phyloP scores from a whole-genome alignment of 1,284 basidiomycete genomes.

The Rhodotorula sp. region DNA sequence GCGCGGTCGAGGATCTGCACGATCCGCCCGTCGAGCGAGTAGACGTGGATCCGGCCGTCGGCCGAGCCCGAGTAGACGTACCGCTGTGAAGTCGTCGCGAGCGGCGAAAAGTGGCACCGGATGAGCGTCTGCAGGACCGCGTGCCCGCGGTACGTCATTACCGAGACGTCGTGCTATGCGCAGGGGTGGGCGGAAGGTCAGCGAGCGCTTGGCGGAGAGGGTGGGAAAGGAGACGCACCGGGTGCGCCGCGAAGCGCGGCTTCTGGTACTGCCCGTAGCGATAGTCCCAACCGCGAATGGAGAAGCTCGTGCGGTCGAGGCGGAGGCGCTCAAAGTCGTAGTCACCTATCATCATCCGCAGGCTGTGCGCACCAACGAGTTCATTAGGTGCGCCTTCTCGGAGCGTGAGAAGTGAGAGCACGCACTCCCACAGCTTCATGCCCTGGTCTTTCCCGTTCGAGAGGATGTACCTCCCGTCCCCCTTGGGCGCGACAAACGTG shows the following conservation, averaged over 20 bases:
- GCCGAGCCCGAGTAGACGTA: slow-evolving; percentile 93
- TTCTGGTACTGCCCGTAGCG: slow-evolving; percentile 16
- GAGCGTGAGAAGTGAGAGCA: not conserved
- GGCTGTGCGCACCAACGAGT: slow-evolving; percentile 23
- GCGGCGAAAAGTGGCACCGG: slow-evolving; percentile 91
- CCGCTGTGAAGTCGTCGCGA: slow-evolving; percentile 83
- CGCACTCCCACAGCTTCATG: slow-evolving; percentile 79
- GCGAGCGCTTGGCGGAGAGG: not conserved
- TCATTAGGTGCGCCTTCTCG: no score
- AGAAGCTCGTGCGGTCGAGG: slow-evolving; percentile 38
- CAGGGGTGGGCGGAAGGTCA: no score
- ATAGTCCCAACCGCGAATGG: slow-evolving; percentile 30
- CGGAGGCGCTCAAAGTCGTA: slow-evolving; percentile 62
- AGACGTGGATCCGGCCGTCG: slow-evolving; percentile 84
- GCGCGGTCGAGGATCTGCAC: slow-evolving; percentile 82
- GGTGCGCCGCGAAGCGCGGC: slow-evolving; percentile 16
- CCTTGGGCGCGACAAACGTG: slow-evolving; percentile 57
- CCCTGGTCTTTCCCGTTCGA: slow-evolving; percentile 98
- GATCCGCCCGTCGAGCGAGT: slow-evolving; percentile 85
- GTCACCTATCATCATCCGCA: slow-evolving; percentile 84
- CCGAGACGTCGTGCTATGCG: slow-evolving; percentile 78
- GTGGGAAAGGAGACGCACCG: not conserved
- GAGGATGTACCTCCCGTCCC: slow-evolving; percentile 91
- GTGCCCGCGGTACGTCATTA: slow-evolving; percentile 95
- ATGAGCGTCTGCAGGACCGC: slow-evolving; percentile 90